Evolutionary conservation across 2,329 filamentous ascomycete species (phyloP), one percentile per base, ranked within the genome.

Genomic region (Aspergillus pseudoterreus): DNA sequence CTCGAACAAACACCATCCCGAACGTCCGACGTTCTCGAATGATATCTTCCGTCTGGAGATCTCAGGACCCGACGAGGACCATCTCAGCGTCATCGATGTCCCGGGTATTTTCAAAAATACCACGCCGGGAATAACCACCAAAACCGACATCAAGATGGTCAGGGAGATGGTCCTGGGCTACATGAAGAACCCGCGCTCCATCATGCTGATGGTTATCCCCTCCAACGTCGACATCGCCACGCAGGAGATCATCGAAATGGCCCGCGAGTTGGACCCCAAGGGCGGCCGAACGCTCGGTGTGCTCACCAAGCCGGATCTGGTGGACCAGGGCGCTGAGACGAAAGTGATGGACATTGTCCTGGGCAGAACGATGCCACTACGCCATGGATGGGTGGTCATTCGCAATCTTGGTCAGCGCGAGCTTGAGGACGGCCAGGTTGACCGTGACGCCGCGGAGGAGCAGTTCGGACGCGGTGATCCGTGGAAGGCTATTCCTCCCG

Each of bases 261-360:
- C 75, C 0, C 60, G 64, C 17, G 58, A 69, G 10, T 53, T 59
- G 21, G 75, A 78, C 55, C 55, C 52, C 0, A 51, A 57, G 4
- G 72, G 74, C 0, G 54, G 60, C 30, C 62, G 76, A 38, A 78
- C 75, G 0, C 48, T 79, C 0, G 73, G 74, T 0, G 66, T 79
- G 3, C 69, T 86, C 0, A 86, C 83, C 0, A 86, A 86, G 56
- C 78, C 82, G 0, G 84, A 87, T 51, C 67, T 85, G 0, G 75
- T 78, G 6, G 65, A 71, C 38, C 52, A 57, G 24, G 68, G 68
- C 0, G 61, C 63, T 0, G 66, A 70, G 38, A 14, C 52, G 1
- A 57, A 51, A 9, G 58, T 71, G 0, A 48, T 70, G 4, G 58
- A 68, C 6, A 47, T 71, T 3, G 38, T 72, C 21, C 21, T 22